Base-by-base conservation (phyloP, 2,329 filamentous ascomycete genomes). In the Colletotrichum acutatum region DNA sequence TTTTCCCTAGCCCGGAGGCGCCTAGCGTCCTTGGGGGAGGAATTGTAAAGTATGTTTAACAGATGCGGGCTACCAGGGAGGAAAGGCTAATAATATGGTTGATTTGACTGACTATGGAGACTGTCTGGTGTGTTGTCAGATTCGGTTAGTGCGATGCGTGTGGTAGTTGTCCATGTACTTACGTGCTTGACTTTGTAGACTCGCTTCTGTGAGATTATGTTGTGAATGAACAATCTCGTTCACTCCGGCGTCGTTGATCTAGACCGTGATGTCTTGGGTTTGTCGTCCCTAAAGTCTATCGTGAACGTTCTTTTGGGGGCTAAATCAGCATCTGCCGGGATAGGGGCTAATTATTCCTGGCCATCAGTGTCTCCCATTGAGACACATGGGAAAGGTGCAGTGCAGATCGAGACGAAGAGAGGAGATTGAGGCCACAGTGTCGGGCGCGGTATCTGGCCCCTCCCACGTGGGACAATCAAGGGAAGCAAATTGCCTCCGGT, bases 401-500 rank as follows among this genome's bases (percentile, higher is more conserved):
- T 54, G 56, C 32, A 56, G 68, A 71, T 71, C 32, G 34, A 57
- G 49, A 52, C 49, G 11, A 16, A 57, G 28, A 68, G 22, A n/a
- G 16, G 37, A 37, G 24, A 52, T 49, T 49, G 26, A 59, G 34
- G 49, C 49, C 59, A 57, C 26, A 52, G 24, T 14, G 66, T 57
- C 58, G 54, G 56, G 32, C 22, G 68, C 16, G 16, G 46, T 12
- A 66, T 71, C 22, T 66, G 46, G 24, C 42, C 22, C 22, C 46
- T 34, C 42, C 65, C 53, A 68, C 69, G 59, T 68, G 53, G 66
- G 22, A 42, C 58, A 32, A 52, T 64, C 26, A 42, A 16, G 54
- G 30, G 42, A 30, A 64, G 53, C n/a, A 56, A 64, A 56, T 64
- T 64, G 54, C 32, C 54, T 68, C 66, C 54, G 62, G 53, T 42